Evolutionary conservation across 345 rosid species (phyloP).

Genomic region (Citrus hindsii): DNA sequence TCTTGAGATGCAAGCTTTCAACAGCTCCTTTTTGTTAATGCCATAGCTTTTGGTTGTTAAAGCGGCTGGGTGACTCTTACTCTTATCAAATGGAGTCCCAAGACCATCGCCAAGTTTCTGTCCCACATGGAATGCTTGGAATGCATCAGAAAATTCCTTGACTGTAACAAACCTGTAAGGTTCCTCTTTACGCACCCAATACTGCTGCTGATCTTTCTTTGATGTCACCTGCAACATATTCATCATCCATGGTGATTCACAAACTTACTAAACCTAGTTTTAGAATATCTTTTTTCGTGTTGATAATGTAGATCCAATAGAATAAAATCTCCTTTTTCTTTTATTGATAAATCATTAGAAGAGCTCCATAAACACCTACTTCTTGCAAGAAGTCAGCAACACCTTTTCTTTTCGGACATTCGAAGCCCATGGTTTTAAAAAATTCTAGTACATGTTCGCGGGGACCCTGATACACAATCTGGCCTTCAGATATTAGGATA

Average conservation of each 20-base stretch:
- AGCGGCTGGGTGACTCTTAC: conserved; percentile 40
- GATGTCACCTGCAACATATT: conserved; percentile 35
- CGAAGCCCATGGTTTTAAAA: conserved; percentile 24
- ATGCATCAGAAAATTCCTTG: conserved; percentile 32
- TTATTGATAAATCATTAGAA: neutral
- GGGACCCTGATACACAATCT: conserved; percentile 14
- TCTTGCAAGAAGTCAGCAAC: conserved; percentile 34
- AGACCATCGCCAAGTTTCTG: conserved; percentile 21
- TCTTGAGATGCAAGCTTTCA: conserved; percentile 31
- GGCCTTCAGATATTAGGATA: conserved; percentile 69
- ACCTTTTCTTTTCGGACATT: conserved; percentile 24
- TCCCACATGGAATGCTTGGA: conserved; percentile 26
- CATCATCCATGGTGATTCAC: neutral
- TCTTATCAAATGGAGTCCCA: conserved; percentile 26
- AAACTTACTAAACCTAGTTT: too few species aligned
- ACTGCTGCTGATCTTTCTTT: conserved; percentile 39
- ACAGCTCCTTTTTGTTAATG: conserved; percentile 27
- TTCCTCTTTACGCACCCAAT: conserved; percentile 29
- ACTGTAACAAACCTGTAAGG: conserved; percentile 35
- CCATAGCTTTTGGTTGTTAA: conserved; percentile 33
- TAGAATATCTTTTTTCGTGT: neutral
- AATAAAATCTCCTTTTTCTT: neutral
- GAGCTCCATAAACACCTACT: neutral
- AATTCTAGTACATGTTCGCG: conserved; percentile 21
- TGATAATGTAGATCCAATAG: neutral